Evolutionary conservation across 23 red algal species (phyloP), one percentile per base, ranked within the genome.

Genomic region (Gracilariopsis chorda): DNA sequence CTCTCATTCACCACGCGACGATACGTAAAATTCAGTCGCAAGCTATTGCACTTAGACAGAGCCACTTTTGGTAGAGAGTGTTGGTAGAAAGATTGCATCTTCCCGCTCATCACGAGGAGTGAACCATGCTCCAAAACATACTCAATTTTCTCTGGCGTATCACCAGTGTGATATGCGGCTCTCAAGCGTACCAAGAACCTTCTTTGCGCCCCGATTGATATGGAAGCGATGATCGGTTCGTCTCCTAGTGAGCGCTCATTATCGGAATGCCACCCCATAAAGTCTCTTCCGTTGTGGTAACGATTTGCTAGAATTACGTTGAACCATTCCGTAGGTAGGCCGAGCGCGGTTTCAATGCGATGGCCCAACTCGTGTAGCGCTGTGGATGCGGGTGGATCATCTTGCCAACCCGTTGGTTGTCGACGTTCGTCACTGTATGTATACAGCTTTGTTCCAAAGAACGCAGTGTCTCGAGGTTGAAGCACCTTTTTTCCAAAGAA

Each of bases 401-500:
- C 73, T n/a, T 91, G 34, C 88, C 88, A 82, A 36, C 56, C 56
- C 8, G 88, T 91, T 28, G 88, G 88, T 56, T 65, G 12, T 43
- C 75, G 32, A 6, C 75, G 55, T 36, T 80, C 88, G 58, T 91
- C 75, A 59, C 75, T 82, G 46, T 91, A 91, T 3, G 88, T 65
- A 52, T 91, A 91, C 7, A 82, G 75, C 32, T 80, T 82, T 32
- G 88, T 91, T 13, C 88, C 88, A 39, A 91, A 91, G 77, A 91
- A 91, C 0, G 88, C 88, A 6, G 88, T 91, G 72, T 91, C 75
- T 65, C 88, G 48, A 17, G 88, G 88, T 49, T 91, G 88, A 11
- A 91, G 76, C 59, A 91, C 88, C n/a, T 52, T 28, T 34, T 82
- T 62, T 4, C 88, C 88, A 72, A 82, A 82, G 33, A 91, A 78